Evolutionary conservation across 495 filamentous ascomycete genomes (phyloP), one percentile per base, ranked within the genome.

Genomic region (Daldinia concentrica): DNA sequence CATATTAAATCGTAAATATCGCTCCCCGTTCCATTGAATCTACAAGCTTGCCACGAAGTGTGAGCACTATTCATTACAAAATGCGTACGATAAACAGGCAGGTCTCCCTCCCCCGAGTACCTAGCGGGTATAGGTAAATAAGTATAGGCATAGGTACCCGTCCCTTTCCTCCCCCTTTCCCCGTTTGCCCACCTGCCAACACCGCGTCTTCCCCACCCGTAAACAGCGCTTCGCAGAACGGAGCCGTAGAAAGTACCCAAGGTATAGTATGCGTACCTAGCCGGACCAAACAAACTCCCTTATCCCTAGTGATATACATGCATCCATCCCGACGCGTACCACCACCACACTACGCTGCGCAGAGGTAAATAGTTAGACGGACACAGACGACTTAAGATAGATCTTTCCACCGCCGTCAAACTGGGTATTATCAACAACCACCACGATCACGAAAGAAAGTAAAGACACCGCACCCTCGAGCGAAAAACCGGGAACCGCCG

Each of bases 31-130:
- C 50, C 9, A 62, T 63, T 59, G 66, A 64, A 64, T 54, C 43
- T 64, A 64, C 54, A 69, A 64, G 14, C 19, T 26, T 48, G 60
- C 55, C 55, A 17, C 54, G 14, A 26, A 34, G 60, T 54, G 34
- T 11, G 34, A 36, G 34, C 34, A 64, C 66, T 69, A 70, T 64
- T 45, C 8, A 70, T 70, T 70, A 70, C 67, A 70, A 70, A 55
- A 70, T 64, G 55, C 15, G 67, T 70, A 70, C 62, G 34, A 39
- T 55, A 67, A 67, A 62, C 39, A 26, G 26, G 22, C 12, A n/a
- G 34, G 19, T 14, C 19, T 26, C 29, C 6, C 29, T 14, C 54
- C 30, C 15, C 32, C 51, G 39, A 17, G 39, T 41, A 41, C 39
- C 39, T 41, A 41, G n/a, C 39, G 39, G 39, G 39, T 41, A 41